Evolutionary conservation across 1,139 yeast species (phyloP), one percentile per base, ranked within the genome.

Genomic region (Taphrina deformans): DNA sequence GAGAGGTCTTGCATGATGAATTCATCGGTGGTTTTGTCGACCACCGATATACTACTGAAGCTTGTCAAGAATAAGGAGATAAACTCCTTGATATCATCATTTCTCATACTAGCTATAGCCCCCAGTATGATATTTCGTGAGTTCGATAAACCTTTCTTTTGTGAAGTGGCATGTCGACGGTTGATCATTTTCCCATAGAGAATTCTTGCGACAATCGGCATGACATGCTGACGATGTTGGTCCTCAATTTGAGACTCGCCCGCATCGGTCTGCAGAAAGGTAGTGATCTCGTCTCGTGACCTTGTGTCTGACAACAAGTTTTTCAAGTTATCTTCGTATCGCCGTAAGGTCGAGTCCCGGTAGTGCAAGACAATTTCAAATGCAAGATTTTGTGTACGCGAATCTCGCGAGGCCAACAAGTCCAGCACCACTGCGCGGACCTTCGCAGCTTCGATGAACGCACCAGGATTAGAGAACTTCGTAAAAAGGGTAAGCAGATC

Each of bases 221-320:
- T 83, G 4, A 93, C 79, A 0, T 70, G 75, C 0, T 75, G 78
- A 23, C 82, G 78, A 73, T 92, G 97, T 6, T 79, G 79, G 14
- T 79, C 80, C 69, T 88, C 91, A 61, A 91, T 80, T 1, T 78
- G 76, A 2, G 83, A 78, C n/a, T 81, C 84, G 4, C 75, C 77
- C 1, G 71, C 71, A 55, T 79, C 77, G 44, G 79, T 78, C 4
- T 83, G 77, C 41, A 89, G 77, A 55, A 93, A 80, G 40, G 82
- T 83, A 35, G 89, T 79, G 40, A 92, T 78, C 75, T 92, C 97
- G 74, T 95, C 99, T 67, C 90, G 84, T 77, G 90, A 92, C 26
- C 87, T 79, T 1, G 89, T 83, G 69, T 91, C 96, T 73, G 92
- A 97, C 33, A 93, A 78, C 66, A 95, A 77, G 70, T 88, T 91